Conservation (phyloP, 2,329 filamentous ascomycete species). For the Aspergillus pseudoterreus region DNA sequence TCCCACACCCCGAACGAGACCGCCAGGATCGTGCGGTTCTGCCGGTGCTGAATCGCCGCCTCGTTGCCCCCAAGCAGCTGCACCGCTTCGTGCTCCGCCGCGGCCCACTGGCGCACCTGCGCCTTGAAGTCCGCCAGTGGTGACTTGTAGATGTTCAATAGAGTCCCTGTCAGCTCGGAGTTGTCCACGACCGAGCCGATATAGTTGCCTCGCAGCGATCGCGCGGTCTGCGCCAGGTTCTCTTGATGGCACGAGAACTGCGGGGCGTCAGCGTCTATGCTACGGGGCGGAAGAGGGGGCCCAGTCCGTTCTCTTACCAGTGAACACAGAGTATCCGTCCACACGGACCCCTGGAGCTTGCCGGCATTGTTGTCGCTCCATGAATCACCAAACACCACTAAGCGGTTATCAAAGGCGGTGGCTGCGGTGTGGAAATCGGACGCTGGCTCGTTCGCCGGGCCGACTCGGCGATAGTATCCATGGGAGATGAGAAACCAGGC, state of each 20-base stretch:
- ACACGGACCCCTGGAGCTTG: conserved; percentile 25
- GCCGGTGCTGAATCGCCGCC: conserved; percentile 16
- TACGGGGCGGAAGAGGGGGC: neutral
- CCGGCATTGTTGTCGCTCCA: conserved; percentile 35
- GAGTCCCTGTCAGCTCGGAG: conserved; percentile 21
- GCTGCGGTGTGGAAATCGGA: conserved; percentile 18
- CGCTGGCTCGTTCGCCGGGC: conserved; percentile 12
- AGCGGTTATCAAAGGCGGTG: conserved; percentile 22
- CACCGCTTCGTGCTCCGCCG: conserved; percentile 26
- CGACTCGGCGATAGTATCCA: conserved; percentile 18
- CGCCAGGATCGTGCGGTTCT: conserved; percentile 32
- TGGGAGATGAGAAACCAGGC: conserved; percentile 26
- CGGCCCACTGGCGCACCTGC: conserved; percentile 35
- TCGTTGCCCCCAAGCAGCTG: conserved; percentile 19
- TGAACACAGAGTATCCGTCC: conserved; percentile 36
- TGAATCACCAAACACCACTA: conserved; percentile 39
- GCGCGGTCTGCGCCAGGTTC: conserved; percentile 29
- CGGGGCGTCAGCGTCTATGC: neutral
- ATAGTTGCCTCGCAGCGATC: conserved; percentile 21
- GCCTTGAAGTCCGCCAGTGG: conserved; percentile 33
- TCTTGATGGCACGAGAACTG: conserved; percentile 35
- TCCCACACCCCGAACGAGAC: conserved; percentile 40
- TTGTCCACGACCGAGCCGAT: conserved; percentile 34
- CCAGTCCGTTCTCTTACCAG: conserved; percentile 20
- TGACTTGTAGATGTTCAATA: conserved; percentile 22